Evolutionary conservation across 129 eudicot species (phyloP), one percentile per base, ranked within the genome.

Genomic region (Flaveria linearis): DNA sequence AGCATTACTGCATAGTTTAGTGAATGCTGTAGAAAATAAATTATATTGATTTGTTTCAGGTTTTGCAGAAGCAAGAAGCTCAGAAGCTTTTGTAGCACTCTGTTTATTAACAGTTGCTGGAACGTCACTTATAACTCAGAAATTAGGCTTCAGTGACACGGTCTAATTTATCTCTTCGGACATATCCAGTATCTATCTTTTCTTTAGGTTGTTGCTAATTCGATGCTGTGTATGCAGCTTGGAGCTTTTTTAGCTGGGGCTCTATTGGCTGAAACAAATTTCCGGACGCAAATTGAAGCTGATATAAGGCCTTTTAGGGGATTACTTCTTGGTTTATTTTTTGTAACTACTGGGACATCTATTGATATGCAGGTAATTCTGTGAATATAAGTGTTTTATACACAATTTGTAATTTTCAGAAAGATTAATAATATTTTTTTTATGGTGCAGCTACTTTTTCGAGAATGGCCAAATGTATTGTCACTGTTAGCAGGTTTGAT

Each of bases 241-340:
- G 99, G 99, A 80, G 99, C 99, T 69, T 94, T 94, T 83, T 80
- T 94, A 78, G 99, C 97, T 47, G 99, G 99, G 75, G 97, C 99
- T 33, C 41, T 94, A 43, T 78, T 94, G 73, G 99, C 99, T 13
- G 99, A 94, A 80, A 94, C 99, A 49, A 94, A 94, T 87, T 94
- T 81, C 82, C 74, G 99, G 52, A 94, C 99, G 36, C 99, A 94
- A 52, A 94, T 94, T 78, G 99, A 94, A 87, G 99, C 99, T 17
- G 99, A 94, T 78, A 94, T 94, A 79, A 84, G 99, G 85, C 99
- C 99, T 30, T 94, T 94, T 73, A 86, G 99, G 86, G 97, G 99
- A 36, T 85, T 94, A 78, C 93, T 94, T 77, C 96, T 94, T 60
- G 99, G 99, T 55, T 87, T 94, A 75, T 94, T 94, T 68, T 94